These are phyloP conservation scores for Arabidopsis hybrid DNA, from an alignment of 441 rosid species.

Conservation along the genomic window DNA sequence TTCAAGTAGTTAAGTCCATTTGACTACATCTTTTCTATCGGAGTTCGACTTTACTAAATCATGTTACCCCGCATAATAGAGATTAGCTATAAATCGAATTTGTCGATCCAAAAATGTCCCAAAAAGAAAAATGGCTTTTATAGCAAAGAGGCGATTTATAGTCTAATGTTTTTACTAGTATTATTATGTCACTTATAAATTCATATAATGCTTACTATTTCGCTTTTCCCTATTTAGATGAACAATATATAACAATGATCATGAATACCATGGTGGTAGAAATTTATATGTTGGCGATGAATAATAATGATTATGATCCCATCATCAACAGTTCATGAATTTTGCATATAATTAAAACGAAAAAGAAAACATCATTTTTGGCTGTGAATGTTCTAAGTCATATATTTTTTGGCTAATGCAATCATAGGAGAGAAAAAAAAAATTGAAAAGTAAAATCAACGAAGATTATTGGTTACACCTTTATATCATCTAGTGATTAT, in stretches of 20 bases:
- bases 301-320: slow-evolving; percentile 22
- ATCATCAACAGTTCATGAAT: slow-evolving; percentile 25
- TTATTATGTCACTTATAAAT: too few species aligned
- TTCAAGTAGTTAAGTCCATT: too few species aligned
- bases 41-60: too few species aligned
- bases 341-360: not conserved
- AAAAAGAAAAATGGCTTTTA: too few species aligned
- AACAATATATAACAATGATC: slow-evolving; percentile 16
- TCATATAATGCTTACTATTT: not conserved
- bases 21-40: too few species aligned
- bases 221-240: not conserved
- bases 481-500: slow-evolving; percentile 28
- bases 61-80: too few species aligned
- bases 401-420: slow-evolving; percentile 28
- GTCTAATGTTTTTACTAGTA: too few species aligned
- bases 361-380: not conserved
- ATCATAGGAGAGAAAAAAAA: not conserved
- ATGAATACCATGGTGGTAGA: not conserved
- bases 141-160: too few species aligned
- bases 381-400: slow-evolving; percentile 23
- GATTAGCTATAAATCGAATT: too few species aligned
- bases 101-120: too few species aligned
- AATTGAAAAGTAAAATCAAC: not conserved
- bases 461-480: slow-evolving; percentile 23
- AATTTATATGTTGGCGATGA: not conserved